Evolutionary conservation across 2,329 filamentous ascomycete species (phyloP).

Genomic region (Stachybotrys elegans): DNA sequence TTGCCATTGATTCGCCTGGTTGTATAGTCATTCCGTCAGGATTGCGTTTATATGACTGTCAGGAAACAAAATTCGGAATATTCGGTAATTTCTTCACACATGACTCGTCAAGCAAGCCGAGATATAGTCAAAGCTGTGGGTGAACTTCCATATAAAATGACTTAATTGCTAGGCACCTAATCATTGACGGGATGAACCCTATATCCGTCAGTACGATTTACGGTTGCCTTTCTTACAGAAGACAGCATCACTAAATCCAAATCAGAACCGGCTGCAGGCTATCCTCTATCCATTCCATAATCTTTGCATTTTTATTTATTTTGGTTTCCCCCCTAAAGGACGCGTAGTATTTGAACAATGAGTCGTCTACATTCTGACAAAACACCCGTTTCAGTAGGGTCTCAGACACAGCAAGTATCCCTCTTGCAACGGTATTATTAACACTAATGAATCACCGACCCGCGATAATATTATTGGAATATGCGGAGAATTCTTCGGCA

Average conservation of each 20-base stretch:
- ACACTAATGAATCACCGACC: not conserved
- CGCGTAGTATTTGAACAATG: not conserved
- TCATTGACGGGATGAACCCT: not conserved
- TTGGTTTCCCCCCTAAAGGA: not conserved
- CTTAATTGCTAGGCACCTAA: not conserved
- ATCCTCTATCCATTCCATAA: not conserved
- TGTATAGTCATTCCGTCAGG: not conserved
- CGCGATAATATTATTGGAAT: not conserved
- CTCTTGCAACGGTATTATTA: not conserved
- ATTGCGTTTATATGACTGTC: not conserved
- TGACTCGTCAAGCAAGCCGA: not conserved
- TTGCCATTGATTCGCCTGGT: not conserved
- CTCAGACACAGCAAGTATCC: not conserved
- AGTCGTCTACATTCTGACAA: not conserved
- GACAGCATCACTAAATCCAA: not conserved
- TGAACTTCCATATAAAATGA: not conserved
- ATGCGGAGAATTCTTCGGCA: not conserved
- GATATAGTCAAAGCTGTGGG: not conserved
- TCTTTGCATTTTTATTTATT: not conserved
- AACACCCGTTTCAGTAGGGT: not conserved
- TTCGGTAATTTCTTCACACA: not conserved
- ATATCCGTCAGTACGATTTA: not conserved
- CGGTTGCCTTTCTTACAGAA: not conserved
- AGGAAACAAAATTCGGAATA: not conserved
- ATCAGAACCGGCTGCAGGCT: not conserved